These are phyloP conservation scores for Apiospora kogelbergensis DNA, from an alignment of 2,329 filamentous ascomycete species.

Conservation along the genomic window DNA sequence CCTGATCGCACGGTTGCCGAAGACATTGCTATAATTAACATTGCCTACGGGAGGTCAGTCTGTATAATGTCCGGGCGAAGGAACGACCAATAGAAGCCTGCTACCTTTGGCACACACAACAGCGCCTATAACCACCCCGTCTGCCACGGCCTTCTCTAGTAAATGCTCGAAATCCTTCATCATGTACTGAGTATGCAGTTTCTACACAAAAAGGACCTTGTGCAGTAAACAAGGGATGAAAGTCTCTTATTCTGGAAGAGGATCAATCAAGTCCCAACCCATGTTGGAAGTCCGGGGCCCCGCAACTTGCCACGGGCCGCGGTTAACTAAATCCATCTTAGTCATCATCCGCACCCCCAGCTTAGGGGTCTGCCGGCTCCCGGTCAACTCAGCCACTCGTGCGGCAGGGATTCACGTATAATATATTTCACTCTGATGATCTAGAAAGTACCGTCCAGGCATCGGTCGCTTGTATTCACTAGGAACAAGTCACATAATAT, in stretches of 20 bases:
- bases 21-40: constrained; percentile 17
- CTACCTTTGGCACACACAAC: constrained; percentile 18
- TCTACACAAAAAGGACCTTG: too few species aligned
- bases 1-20: constrained; percentile 12
- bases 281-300: background rate
- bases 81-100: background rate
- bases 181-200: background rate
- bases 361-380: background rate
- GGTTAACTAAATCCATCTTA: background rate
- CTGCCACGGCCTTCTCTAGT: constrained; percentile 15
- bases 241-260: background rate
- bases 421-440: background rate
- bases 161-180: constrained; percentile 18
- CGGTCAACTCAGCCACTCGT: background rate
- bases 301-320: background rate
- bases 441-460: background rate
- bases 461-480: background rate
- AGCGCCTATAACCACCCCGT: constrained; percentile 15
- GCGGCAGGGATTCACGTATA: background rate
- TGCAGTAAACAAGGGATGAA: background rate
- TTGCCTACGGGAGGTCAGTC: constrained; percentile 14
- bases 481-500: background rate
- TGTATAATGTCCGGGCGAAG: background rate
- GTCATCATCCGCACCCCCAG: background rate
- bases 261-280: background rate